Percentiles rank a stretch among this genome's conserved stretches.
Conservation (phyloP, 345 rosid genomes). For the Brassica cretica region DNA sequence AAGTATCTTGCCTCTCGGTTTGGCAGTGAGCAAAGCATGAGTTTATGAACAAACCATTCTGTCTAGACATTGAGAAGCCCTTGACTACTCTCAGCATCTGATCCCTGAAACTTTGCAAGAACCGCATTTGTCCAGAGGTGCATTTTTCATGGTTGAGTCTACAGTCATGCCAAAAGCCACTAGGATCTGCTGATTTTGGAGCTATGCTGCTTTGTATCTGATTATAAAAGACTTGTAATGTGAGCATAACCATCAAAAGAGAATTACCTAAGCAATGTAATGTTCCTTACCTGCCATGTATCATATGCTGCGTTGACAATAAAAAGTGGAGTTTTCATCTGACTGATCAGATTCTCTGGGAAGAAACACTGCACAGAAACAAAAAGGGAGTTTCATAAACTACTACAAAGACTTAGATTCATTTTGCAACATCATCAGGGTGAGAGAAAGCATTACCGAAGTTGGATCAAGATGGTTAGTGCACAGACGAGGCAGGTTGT, state of each 20-base stretch:
- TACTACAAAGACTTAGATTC: background rate
- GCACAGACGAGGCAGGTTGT: constrained; percentile 73
- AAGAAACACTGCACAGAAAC: constrained; percentile 73
- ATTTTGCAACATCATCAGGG: background rate
- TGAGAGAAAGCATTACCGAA: constrained; percentile 49
- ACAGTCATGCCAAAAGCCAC: constrained; percentile 88
- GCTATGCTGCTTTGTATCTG: constrained; percentile 94
- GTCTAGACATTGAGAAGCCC: constrained; percentile 64
- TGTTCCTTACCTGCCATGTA: constrained; percentile 87
- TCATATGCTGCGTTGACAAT: constrained; percentile 92
- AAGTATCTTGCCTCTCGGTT: constrained; percentile 92
- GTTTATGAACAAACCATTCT: constrained; percentile 83
- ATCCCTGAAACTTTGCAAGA: constrained; percentile 69
- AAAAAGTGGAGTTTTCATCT: constrained; percentile 75
- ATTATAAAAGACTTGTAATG: constrained; percentile 11
- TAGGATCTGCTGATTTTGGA: constrained; percentile 87
- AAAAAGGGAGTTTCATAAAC: constrained; percentile 18
- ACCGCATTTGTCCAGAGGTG: constrained; percentile 59
- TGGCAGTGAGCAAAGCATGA: constrained; percentile 98
- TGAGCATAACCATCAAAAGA: constrained; percentile 20
- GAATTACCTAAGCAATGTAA: background rate
- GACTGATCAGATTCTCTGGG: constrained; percentile 82
- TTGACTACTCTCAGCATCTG: constrained; percentile 71
- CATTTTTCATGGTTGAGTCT: constrained; percentile 76
- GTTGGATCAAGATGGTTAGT: constrained; percentile 81